Evolutionary conservation across 306 rosid genomes (phyloP).

Genomic region (Quercus variabilis): DNA sequence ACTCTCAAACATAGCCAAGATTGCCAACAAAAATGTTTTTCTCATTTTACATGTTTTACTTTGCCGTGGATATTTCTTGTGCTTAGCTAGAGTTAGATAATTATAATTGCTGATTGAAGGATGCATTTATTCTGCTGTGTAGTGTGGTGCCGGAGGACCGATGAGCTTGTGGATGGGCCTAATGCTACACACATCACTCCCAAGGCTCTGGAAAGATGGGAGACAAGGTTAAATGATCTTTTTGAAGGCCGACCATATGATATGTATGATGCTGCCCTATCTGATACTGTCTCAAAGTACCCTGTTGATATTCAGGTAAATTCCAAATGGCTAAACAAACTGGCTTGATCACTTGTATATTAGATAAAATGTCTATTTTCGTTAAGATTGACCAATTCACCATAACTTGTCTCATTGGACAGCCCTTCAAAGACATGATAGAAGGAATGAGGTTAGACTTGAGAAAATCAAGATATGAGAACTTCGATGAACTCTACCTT

Average conservation of each 20-base stretch:
- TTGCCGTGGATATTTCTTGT: neutral
- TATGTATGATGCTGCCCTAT: constrained; percentile 94
- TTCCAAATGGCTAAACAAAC: neutral
- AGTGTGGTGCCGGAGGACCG: constrained; percentile 99
- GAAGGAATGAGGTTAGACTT: constrained; percentile 94
- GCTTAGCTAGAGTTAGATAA: neutral
- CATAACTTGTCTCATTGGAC: constrained; percentile 19
- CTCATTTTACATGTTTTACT: neutral
- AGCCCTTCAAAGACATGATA: constrained; percentile 97
- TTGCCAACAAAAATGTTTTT: neutral
- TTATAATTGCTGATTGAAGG: neutral
- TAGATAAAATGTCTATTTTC: too few relatives aligned
- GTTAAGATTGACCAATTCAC: neutral
- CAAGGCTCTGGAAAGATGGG: constrained; percentile 94
- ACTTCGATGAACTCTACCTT: constrained; percentile 88
- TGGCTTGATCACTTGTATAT: too few relatives aligned
- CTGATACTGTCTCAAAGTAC: constrained; percentile 71
- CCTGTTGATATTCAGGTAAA: constrained; percentile 93
- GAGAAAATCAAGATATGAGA: constrained; percentile 77
- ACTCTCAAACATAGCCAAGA: too few relatives aligned
- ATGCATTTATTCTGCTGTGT: constrained; percentile 18
- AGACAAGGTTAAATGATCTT: constrained; percentile 60
- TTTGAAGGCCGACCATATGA: constrained; percentile 82
- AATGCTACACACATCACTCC: constrained; percentile 95
- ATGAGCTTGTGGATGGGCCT: constrained; percentile 94